Conservation (phyloP, 129 eudicot genomes). For the Deinandra increscens region DNA sequence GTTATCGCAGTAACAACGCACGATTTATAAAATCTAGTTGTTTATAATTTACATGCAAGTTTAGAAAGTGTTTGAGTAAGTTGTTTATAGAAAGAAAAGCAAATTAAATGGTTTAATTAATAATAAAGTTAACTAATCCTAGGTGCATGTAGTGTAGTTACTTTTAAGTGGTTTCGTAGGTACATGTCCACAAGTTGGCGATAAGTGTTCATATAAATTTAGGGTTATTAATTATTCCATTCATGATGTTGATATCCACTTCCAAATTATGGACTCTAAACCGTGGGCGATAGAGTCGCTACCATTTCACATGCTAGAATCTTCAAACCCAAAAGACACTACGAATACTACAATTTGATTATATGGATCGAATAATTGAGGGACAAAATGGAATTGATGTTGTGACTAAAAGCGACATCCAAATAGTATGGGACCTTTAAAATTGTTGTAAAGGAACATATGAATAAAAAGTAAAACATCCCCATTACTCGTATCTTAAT, state of each 20-base stretch:
- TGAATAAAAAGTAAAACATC: not conserved
- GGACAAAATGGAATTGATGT: not conserved
- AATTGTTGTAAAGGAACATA: not conserved
- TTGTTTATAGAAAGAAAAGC: no score
- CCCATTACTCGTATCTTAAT: not conserved
- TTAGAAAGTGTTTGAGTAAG: no score
- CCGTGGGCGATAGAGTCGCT: no score
- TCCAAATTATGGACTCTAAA: not conserved
- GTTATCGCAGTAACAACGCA: no score
- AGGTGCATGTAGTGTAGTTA: conserved; percentile 7
- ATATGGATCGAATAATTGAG: not conserved
- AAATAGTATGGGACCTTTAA: not conserved
- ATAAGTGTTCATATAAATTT: conserved; percentile 11
- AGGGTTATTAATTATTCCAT: not conserved
- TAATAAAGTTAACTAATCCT: not conserved
- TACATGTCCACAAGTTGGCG: conserved; percentile 19
- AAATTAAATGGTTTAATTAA: not conserved
- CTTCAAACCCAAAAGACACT: not conserved
- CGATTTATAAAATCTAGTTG: no score
- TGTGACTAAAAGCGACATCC: not conserved
- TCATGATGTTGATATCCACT: no score
- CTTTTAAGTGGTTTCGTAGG: conserved; percentile 11
- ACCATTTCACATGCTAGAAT: no score
- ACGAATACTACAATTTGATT: not conserved
- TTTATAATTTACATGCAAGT: no score